phyloP scores from a whole-genome alignment of 2,329 filamentous ascomycete genomes.

The Paraphaeosphaeria sporulosa region DNA sequence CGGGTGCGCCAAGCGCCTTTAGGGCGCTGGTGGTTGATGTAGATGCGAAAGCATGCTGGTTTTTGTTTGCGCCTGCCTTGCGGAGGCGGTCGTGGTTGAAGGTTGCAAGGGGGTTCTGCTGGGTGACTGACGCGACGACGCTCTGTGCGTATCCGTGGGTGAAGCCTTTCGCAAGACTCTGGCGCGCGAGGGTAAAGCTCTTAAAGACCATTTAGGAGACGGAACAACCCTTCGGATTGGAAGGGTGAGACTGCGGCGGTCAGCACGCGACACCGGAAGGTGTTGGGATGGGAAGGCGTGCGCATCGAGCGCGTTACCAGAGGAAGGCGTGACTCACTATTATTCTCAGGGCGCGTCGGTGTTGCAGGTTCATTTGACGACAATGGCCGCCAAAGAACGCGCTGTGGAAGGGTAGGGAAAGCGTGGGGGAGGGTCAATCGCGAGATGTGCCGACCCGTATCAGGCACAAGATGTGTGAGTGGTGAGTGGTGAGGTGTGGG shows the following conservation, averaged over 20 bases:
- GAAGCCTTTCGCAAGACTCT: conserved; percentile 95
- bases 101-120: conserved; percentile 63
- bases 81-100: conserved; percentile 58
- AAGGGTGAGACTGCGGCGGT: conserved; percentile 57
- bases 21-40: conserved; percentile 47
- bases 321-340: conserved; percentile 62
- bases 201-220: conserved; percentile 87
- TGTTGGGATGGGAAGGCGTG: conserved; percentile 26
- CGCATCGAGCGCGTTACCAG: conserved; percentile 18
- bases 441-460: conserved; percentile 23
- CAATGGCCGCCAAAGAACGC: conserved; percentile 88
- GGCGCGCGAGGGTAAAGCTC: conserved; percentile 87
- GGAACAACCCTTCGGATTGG: conserved; percentile 66
- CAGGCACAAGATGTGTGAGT: conserved; percentile 16
- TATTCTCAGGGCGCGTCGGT: conserved; percentile 65
- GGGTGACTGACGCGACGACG: conserved; percentile 85
- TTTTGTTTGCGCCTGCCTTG: conserved; percentile 64
- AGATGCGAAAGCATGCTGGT: conserved; percentile 78
- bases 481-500: conserved; percentile 14
- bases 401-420: conserved; percentile 57
- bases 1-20: conserved; percentile 42
- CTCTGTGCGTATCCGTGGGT: conserved; percentile 98
- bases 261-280: conserved; percentile 21
- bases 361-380: conserved; percentile 99
- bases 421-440: conserved; percentile 24